These are phyloP conservation scores for Xylaria intraflava DNA, from an alignment of 495 filamentous ascomycete genomes.

Conservation along the genomic window DNA sequence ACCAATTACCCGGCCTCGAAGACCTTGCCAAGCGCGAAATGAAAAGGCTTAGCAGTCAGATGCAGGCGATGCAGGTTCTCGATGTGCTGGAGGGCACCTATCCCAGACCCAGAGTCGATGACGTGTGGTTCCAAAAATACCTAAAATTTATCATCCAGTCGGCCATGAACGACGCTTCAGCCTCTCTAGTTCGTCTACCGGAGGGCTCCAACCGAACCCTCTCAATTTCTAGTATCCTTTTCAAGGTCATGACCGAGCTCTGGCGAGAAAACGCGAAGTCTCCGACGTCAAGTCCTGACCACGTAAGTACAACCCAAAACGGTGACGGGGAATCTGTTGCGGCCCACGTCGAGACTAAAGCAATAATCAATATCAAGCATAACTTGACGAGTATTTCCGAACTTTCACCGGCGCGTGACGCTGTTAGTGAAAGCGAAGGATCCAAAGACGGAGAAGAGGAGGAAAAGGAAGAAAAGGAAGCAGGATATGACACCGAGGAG, in stretches of 20 bases:
- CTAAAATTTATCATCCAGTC: slow-evolving; percentile 6
- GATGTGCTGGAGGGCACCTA: slow-evolving; percentile 3
- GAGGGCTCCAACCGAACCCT: background rate
- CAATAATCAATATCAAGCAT: background rate
- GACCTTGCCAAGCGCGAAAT: slow-evolving; percentile 10
- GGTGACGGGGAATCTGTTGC: background rate
- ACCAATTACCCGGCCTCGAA: slow-evolving; percentile 4
- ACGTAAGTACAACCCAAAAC: background rate
- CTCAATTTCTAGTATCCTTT: slow-evolving; percentile 1
- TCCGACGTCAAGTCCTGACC: background rate
- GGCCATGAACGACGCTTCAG: background rate
- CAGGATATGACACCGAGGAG: background rate
- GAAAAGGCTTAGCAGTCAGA: slow-evolving; percentile 4
- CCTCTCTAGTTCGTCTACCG: background rate
- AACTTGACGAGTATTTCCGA: background rate
- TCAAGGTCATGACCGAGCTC: slow-evolving; percentile 5
- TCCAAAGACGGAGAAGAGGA: background rate
- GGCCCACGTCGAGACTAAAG: background rate
- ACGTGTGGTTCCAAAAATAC: slow-evolving; percentile 11
- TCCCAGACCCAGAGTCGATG: background rate
- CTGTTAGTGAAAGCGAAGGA: too few relatives aligned
- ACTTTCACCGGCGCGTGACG: background rate
- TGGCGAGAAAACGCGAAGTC: slow-evolving; percentile 1
- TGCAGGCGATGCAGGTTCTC: slow-evolving; percentile 8
- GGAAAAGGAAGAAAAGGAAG: background rate